Evolutionary conservation across 139 green algal species (phyloP).

Genomic region (Chlamydomonas sp.): DNA sequence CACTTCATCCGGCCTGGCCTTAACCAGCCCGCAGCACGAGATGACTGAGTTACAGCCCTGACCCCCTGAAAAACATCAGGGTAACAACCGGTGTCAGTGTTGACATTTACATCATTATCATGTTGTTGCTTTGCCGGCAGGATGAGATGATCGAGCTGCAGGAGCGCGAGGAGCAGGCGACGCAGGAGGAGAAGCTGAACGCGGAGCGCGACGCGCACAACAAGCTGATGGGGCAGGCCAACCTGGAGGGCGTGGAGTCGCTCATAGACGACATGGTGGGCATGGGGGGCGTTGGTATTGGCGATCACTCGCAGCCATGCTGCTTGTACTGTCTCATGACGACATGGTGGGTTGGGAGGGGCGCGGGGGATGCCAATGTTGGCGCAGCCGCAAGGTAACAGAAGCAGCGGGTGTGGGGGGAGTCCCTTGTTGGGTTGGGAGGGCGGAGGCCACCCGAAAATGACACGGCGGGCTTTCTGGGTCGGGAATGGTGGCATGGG

Average conservation of each 20-base stretch:
- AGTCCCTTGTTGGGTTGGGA: not conserved
- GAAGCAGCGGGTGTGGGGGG: not conserved
- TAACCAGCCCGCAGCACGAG: conserved; percentile 48
- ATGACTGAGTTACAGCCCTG: conserved; percentile 73
- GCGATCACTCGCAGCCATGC: no score
- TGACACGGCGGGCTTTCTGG: no score
- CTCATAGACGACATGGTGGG: conserved; percentile 80
- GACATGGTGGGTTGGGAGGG: no score
- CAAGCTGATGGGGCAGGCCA: conserved; percentile 70
- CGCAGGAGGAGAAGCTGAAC: conserved; percentile 58
- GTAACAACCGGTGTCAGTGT: no score
- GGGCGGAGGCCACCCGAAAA: not conserved
- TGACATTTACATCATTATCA: no score
- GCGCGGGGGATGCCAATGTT: no score
- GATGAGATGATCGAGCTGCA: conserved; percentile 85
- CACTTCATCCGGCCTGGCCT: no score
- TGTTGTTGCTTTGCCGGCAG: conserved; percentile 29
- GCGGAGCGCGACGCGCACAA: conserved; percentile 58
- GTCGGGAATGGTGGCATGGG: no score
- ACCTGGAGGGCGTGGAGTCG: conserved; percentile 75
- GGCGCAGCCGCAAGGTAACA: no score
- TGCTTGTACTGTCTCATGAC: no score
- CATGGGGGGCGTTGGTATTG: not conserved
- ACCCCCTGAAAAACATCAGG: no score
- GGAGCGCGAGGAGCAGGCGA: conserved; percentile 75